These are phyloP conservation scores for Clarireedia sp. DNA, from an alignment of 2,329 filamentous ascomycete genomes.

Conservation along the genomic window DNA sequence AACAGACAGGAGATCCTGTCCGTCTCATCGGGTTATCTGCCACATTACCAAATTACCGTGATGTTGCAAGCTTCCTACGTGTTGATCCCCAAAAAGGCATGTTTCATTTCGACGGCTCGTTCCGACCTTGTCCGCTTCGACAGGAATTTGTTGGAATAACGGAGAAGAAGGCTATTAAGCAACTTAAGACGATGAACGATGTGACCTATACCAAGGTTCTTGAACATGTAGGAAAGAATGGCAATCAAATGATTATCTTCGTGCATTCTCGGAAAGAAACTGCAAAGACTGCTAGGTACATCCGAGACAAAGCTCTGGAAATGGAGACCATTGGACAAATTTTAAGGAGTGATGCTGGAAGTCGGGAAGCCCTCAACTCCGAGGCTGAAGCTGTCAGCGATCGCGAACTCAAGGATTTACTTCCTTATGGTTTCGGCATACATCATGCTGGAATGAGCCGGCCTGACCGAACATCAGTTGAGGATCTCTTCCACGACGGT, in stretches of 20 bases:
- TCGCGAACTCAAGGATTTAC: conserved; percentile 80
- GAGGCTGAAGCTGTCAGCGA: conserved; percentile 79
- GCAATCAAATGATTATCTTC: conserved; percentile 98
- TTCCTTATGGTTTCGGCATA: conserved; percentile 96
- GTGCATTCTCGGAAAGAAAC: conserved; percentile 98
- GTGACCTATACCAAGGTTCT: conserved; percentile 97
- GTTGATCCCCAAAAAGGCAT: conserved; percentile 79
- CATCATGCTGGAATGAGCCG: conserved; percentile 97
- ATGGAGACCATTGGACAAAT: conserved; percentile 96
- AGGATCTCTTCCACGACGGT: conserved; percentile 87
- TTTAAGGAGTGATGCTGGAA: conserved; percentile 79
- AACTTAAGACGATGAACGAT: conserved; percentile 98
- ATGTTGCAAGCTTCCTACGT: conserved; percentile 91
- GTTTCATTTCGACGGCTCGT: conserved; percentile 95
- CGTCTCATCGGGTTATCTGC: conserved; percentile 88
- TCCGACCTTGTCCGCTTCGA: conserved; percentile 83
- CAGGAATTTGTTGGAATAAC: conserved; percentile 98
- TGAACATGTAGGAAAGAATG: conserved; percentile 85
- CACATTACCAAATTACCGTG: conserved; percentile 90
- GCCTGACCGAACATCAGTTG: conserved; percentile 88
- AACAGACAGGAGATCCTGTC: conserved; percentile 90
- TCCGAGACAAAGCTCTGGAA: conserved; percentile 94
- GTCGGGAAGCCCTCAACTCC: conserved; percentile 77
- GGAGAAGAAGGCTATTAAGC: conserved; percentile 97
- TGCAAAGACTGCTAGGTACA: conserved; percentile 91